Base-by-base conservation (phyloP, 164 flowering plant genomes). In the Saururus chinensis region DNA sequence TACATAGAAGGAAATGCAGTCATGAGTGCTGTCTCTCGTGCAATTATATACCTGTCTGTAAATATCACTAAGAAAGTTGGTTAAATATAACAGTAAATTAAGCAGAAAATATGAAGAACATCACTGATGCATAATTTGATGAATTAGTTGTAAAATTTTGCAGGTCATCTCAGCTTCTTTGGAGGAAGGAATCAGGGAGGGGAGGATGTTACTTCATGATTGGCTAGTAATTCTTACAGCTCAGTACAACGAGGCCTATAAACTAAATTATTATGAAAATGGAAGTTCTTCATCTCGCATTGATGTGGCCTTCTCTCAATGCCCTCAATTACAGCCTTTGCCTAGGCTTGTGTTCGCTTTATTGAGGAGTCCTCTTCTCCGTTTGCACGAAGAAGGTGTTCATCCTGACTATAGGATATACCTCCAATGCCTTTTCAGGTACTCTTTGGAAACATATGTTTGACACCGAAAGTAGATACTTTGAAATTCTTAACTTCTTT, bases 191-290 rank as follows among this genome's bases (percentile, higher is more conserved):
- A 87, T 90, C 53, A 82, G 91, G 51, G 99, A 93, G 78, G 99
- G 95, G 60, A 82, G 99, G 77, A 74, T 79, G 73, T 75, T 90
- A 72, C 92, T 93, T 49, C 96, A 88, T 66, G 99, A 95, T 73
- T 95, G 99, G 99, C 99, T 95, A 54, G 96, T 95, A 52, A 87
- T 91, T 72, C 95, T 95, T 58, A 82, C 87, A 64, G 95, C 97
- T 62, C 97, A 90, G 69, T 90, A 88, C 61, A 91, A 90, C 74
- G 93, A 95, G 45, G 92, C 93, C n/a, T 85, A 61, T 71, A 87
- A 87, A 66, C 74, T 81, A 60, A 70, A 77, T 62, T 82, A 80
- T 69, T 66, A 67, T 60, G 82, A 72, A 68, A 79, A 77, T 69
- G 89, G 87, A 64, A 69, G 70, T 70, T 73, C 85, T 25, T 26